Percentiles rank a stretch among this genome's conserved stretches.
Evolutionary conservation across 148 eudicot species (phyloP).

Genomic region (Camellia japonica): DNA sequence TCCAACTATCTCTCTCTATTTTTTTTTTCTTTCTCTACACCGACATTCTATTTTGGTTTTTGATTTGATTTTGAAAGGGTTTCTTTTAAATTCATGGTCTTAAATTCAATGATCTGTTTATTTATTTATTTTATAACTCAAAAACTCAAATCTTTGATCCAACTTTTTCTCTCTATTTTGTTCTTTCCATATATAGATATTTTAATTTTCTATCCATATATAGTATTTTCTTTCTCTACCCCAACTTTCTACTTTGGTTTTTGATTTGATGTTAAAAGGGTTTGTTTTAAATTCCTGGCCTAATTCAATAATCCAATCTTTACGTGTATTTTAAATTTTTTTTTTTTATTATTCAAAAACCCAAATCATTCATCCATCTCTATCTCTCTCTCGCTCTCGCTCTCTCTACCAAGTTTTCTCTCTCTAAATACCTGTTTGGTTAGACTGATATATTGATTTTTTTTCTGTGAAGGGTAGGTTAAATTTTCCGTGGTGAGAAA

Average conservation of each 20-base stretch:
- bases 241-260: neutral
- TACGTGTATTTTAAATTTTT: neutral
- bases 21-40: neutral
- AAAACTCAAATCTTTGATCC: no score
- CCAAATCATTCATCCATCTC: neutral
- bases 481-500: neutral
- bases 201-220: neutral
- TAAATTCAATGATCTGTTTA: no score
- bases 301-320: neutral
- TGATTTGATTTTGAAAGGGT: no score
- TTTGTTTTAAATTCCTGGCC: neutral
- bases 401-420: neutral
- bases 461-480: neutral
- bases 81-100: no score
- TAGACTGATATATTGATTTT: neutral
- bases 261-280: neutral
- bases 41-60: neutral
- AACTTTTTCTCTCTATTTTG: no score
- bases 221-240: neutral
- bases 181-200: no score
- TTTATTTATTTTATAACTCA: neutral
- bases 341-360: neutral
- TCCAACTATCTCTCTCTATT: no score
- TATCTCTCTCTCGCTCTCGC: no score
- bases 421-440: neutral